Conservation (phyloP, 2,329 filamentous ascomycete genomes). For the Penicillium sclerotigenum region DNA sequence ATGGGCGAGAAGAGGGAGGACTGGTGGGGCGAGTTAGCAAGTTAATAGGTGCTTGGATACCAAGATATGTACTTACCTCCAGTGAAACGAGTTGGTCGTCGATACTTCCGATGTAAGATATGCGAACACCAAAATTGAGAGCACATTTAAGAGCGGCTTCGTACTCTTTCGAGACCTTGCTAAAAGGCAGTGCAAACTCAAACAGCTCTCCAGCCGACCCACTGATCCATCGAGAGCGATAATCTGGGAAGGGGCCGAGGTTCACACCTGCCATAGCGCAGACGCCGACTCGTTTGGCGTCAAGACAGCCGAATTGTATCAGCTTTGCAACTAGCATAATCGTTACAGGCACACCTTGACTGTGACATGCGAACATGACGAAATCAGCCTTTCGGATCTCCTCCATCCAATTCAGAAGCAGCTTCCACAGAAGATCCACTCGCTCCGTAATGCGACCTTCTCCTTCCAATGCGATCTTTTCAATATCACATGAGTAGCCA, state of each 20-base stretch:
- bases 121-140: slow-evolving; percentile 72
- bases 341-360: slow-evolving; percentile 89
- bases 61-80: slow-evolving; percentile 56
- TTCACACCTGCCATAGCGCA: slow-evolving; percentile 91
- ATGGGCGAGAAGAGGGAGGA: slow-evolving; percentile 84
- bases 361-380: slow-evolving; percentile 88
- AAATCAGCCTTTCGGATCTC: slow-evolving; percentile 84
- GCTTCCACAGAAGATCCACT: slow-evolving; percentile 89
- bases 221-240: slow-evolving; percentile 83
- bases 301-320: slow-evolving; percentile 83
- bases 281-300: slow-evolving; percentile 72
- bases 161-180: slow-evolving; percentile 77
- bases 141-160: slow-evolving; percentile 70
- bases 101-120: slow-evolving; percentile 89
- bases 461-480: slow-evolving; percentile 90
- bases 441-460: slow-evolving; percentile 89
- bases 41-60: background rate
- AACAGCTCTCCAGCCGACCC: slow-evolving; percentile 92
- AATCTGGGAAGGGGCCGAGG: slow-evolving; percentile 86
- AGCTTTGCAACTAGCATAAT: slow-evolving; percentile 91
- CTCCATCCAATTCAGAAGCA: slow-evolving; percentile 92
- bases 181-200: slow-evolving; percentile 81
- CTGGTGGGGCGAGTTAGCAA: slow-evolving; percentile 30
- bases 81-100: slow-evolving; percentile 95
- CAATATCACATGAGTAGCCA: slow-evolving; percentile 75